A percentile compares a stretch with the other conserved stretches of the same genome.
phyloP scores from a whole-genome alignment of 371 early-diverging fungal genomes.

The Haplosporangium sp. region DNA sequence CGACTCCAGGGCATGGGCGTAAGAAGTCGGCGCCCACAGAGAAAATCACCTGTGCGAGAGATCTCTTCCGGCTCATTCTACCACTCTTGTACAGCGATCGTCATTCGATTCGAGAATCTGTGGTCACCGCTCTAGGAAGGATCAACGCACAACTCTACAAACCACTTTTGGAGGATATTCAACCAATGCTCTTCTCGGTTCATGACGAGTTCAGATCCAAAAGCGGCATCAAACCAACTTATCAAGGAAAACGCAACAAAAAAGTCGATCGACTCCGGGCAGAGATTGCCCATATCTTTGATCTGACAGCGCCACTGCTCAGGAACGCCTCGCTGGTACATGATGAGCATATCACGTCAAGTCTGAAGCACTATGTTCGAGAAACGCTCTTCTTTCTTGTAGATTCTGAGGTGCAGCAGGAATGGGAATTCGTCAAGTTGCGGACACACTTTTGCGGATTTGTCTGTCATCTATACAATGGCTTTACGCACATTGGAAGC shows the following conservation, averaged over 20 bases:
- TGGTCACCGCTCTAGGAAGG: conserved; percentile 76
- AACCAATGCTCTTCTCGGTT: conserved; percentile 68
- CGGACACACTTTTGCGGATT: conserved; percentile 89
- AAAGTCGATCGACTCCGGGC: conserved; percentile 80
- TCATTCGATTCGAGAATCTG: conserved; percentile 75
- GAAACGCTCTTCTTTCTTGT: conserved; percentile 78
- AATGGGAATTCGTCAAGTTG: conserved; percentile 91
- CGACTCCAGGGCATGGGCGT: conserved; percentile 58
- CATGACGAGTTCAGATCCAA: conserved; percentile 73
- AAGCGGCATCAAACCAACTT: conserved; percentile 65
- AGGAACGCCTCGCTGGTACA: conserved; percentile 64
- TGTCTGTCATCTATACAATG: conserved; percentile 85
- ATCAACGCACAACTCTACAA: conserved; percentile 77
- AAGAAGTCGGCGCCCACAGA: conserved; percentile 62
- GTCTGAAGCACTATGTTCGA: conserved; percentile 77
- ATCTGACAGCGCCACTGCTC: conserved; percentile 78
- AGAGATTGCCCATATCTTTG: conserved; percentile 79
- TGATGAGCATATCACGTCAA: conserved; percentile 71
- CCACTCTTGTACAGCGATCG: conserved; percentile 81
- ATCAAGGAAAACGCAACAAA: conserved; percentile 71
- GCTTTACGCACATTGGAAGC: conserved; percentile 62
- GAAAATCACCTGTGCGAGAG: conserved; percentile 67
- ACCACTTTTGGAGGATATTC: conserved; percentile 74
- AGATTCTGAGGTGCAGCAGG: conserved; percentile 78
- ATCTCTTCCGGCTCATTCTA: conserved; percentile 68